Percentiles rank a stretch among this genome's conserved stretches.
These are phyloP conservation scores for Tanozyma kutaoensis DNA, from an alignment of 805 yeast genomes.

Conservation along the genomic window DNA sequence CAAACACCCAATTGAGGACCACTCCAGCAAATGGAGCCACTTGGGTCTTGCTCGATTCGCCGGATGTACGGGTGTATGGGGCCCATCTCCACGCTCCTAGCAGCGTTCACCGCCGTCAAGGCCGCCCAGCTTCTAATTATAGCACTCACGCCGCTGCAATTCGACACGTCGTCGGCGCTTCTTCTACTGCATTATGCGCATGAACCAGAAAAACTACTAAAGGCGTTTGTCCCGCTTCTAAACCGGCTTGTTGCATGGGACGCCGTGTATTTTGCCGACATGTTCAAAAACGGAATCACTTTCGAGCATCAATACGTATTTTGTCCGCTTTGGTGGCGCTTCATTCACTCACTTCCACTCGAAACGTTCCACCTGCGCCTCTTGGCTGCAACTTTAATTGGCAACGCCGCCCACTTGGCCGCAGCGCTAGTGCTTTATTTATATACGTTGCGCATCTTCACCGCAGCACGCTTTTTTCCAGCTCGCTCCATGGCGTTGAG, in stretches of 20 bases:
- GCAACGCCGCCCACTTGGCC: constrained; percentile 39
- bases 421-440: constrained; percentile 35
- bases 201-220: constrained; percentile 2
- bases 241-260: constrained; percentile 63
- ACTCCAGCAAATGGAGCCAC: background rate
- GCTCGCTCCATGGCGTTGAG: constrained; percentile 9
- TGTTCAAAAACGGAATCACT: constrained; percentile 34
- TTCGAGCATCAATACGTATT: constrained; percentile 90
- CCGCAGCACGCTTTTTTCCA: constrained; percentile 7
- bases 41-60: background rate
- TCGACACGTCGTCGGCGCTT: constrained; percentile 34
- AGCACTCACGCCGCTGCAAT: constrained; percentile 27
- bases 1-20: background rate
- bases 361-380: constrained; percentile 5
- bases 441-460: constrained; percentile 24
- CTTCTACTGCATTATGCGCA: constrained; percentile 11
- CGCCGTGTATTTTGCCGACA: constrained; percentile 56
- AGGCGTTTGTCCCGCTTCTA: constrained; percentile 1
- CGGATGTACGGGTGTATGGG: background rate
- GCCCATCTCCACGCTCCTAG: background rate
- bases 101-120: constrained; percentile 18
- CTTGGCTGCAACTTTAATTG: constrained; percentile 24
- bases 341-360: constrained; percentile 8
- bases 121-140: constrained; percentile 23
- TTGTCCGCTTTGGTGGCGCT: constrained; percentile 61